Conservation (phyloP, 305 asterid species). For the Andrographis paniculata region DNA sequence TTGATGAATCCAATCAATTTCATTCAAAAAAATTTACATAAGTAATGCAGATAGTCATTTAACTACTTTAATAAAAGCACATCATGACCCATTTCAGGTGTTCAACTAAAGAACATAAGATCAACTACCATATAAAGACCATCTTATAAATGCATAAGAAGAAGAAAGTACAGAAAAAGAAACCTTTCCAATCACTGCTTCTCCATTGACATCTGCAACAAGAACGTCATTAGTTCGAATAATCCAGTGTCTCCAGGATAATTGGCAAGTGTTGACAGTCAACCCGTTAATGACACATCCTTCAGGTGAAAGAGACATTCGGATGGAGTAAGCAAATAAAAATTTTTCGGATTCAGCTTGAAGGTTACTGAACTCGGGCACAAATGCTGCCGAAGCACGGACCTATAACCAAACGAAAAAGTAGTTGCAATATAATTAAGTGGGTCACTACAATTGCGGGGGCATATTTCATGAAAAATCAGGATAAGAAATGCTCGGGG, state of each 20-base stretch:
- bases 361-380: constrained; percentile 74
- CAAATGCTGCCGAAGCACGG: constrained; percentile 82
- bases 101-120: background rate
- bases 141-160: constrained; percentile 10
- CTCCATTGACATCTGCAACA: constrained; percentile 53
- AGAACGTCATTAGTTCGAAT: constrained; percentile 46
- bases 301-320: constrained; percentile 70
- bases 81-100: constrained; percentile 13
- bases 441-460: background rate
- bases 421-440: constrained; percentile 9
- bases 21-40: background rate
- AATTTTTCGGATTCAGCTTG: constrained; percentile 45
- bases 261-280: constrained; percentile 61
- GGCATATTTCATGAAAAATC: constrained; percentile 6
- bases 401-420: constrained; percentile 41
- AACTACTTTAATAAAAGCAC: background rate
- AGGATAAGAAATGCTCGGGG: background rate
- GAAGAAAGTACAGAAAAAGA: background rate
- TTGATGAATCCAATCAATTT: constrained; percentile 5
- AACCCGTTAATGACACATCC: constrained; percentile 65
- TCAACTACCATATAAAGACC: constrained; percentile 3
- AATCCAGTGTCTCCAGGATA: constrained; percentile 80
- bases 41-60: background rate
- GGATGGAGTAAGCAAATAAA: constrained; percentile 76
- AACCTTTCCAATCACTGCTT: constrained; percentile 92